Evolutionary conservation across 192 early-diverging fungal species (phyloP).

Genomic region (Glomus cerebriforme): DNA sequence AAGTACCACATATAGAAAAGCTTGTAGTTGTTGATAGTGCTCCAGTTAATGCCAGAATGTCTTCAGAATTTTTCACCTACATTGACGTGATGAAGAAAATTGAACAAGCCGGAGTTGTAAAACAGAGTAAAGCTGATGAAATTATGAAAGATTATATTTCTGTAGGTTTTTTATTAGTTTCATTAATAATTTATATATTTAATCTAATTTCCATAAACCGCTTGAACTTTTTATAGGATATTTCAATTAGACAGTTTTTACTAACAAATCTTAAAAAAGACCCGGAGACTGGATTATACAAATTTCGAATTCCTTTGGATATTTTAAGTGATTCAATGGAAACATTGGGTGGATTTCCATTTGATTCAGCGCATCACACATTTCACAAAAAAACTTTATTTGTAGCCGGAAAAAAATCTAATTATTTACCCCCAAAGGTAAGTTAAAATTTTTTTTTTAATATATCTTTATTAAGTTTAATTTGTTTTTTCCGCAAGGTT

Average conservation of each 20-base stretch:
- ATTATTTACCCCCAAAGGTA: constrained; percentile 63
- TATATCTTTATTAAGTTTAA: neutral
- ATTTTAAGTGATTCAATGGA: constrained; percentile 59
- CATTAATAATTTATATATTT: neutral
- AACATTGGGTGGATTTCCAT: constrained; percentile 56
- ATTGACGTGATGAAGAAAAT: constrained; percentile 60
- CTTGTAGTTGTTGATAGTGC: constrained; percentile 76
- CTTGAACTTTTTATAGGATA: constrained; percentile 44
- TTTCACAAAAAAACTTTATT: constrained; percentile 76
- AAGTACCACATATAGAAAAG: constrained; percentile 51
- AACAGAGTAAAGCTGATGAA: constrained; percentile 62
- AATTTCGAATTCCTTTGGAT: constrained; percentile 76
- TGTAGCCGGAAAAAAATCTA: constrained; percentile 71
- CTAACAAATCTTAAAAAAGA: constrained; percentile 86
- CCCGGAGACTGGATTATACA: constrained; percentile 44
- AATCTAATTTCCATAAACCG: neutral
- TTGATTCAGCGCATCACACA: constrained; percentile 33
- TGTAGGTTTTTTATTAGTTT: constrained; percentile 28
- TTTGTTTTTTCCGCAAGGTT: constrained; percentile 31
- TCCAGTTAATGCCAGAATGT: constrained; percentile 51
- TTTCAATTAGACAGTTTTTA: constrained; percentile 76
- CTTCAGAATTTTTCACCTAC: constrained; percentile 59
- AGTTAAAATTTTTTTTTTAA: neutral
- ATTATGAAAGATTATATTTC: constrained; percentile 51
- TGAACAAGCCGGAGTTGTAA: constrained; percentile 47